Percentiles rank a stretch among this genome's conserved stretches.
Conservation (phyloP, 768 basidiomycete species). For the Russula abietina region DNA sequence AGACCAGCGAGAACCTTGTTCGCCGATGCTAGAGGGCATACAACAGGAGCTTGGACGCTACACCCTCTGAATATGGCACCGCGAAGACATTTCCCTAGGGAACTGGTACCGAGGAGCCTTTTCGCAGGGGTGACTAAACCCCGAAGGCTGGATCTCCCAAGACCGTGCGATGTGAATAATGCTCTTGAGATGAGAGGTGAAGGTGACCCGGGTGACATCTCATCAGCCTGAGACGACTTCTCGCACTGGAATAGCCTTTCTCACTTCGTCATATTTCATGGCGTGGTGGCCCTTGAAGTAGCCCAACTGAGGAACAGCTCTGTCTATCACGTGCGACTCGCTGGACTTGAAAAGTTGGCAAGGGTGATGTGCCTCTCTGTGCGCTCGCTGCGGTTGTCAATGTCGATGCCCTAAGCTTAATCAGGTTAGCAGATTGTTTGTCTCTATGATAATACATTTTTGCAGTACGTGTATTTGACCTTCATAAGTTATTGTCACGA, state of each 20-base stretch:
- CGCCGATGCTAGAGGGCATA: neutral
- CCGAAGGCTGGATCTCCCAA: neutral
- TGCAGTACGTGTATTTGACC: too few relatives aligned
- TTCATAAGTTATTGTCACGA: conserved; percentile 3
- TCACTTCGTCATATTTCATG: neutral
- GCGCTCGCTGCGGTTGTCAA: conserved; percentile 2
- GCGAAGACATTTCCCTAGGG: neutral
- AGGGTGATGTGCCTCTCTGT: neutral
- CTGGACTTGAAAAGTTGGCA: too few relatives aligned
- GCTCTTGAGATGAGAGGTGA: neutral
- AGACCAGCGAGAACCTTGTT: neutral
- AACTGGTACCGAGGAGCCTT: neutral
- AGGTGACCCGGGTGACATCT: neutral
- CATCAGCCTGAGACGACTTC: too few relatives aligned
- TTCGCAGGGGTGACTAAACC: neutral
- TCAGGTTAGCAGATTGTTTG: conserved; percentile 8
- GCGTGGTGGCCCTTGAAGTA: neutral
- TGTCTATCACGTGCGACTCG: too few relatives aligned
- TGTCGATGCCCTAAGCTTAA: neutral
- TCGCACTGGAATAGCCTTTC: neutral
- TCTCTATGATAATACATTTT: too few relatives aligned
- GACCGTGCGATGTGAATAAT: neutral
- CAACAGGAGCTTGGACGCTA: neutral
- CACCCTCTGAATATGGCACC: neutral
- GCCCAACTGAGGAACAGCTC: too few relatives aligned